Evolutionary conservation across 495 filamentous ascomycete species (phyloP).

Genomic region (Copromyces sp.): DNA sequence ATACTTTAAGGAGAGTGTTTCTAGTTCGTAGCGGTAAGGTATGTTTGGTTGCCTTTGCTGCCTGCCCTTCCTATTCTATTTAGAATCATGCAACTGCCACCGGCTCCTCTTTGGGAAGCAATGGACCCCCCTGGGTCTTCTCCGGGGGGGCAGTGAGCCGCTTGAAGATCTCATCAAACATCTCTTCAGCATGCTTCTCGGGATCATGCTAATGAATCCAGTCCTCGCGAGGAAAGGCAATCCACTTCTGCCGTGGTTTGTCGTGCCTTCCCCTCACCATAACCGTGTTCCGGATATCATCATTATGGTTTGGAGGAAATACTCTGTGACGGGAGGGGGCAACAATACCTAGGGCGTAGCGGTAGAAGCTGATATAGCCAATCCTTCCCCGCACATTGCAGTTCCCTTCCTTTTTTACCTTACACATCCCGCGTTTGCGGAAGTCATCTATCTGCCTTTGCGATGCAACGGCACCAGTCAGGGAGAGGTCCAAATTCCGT

Average conservation of each 20-base stretch:
- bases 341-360: too few species aligned
- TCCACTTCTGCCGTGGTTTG: too few species aligned
- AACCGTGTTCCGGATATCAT: too few species aligned
- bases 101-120: background rate
- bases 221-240: conserved; percentile 40
- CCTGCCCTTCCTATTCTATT: background rate
- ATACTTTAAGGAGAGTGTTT: background rate
- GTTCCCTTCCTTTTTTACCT: too few species aligned
- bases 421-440: background rate
- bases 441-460: background rate
- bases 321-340: too few species aligned
- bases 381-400: too few species aligned
- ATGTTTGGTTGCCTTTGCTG: background rate
- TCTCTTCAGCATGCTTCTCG: conserved; percentile 45
- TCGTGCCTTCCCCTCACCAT: too few species aligned
- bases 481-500: background rate
- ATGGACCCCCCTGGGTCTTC: background rate
- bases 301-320: too few species aligned
- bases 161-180: conserved; percentile 34
- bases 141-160: background rate
- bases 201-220: conserved; percentile 50
- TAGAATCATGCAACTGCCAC: background rate
- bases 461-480: background rate
- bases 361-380: too few species aligned
- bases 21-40: background rate